Conservation (phyloP, 257 asterid genomes). For the Solanum bukasovii region DNA sequence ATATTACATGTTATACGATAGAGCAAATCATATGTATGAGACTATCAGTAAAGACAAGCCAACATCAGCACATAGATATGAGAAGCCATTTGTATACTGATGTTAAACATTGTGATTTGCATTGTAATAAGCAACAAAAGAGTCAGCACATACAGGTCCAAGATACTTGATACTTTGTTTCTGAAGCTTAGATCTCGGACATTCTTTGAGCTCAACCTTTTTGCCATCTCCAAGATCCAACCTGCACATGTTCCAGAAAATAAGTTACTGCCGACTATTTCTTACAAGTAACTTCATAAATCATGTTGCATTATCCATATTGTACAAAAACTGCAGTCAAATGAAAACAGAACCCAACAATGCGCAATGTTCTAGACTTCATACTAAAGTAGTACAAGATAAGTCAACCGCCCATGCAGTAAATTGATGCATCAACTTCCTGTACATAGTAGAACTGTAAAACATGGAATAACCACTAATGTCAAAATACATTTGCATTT, state of each 20-base stretch:
- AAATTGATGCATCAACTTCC: background rate
- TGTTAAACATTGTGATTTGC: background rate
- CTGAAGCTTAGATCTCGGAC: conserved; percentile 80
- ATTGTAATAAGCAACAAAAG: background rate
- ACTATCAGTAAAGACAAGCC: background rate
- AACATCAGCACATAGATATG: background rate
- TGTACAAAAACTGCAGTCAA: background rate
- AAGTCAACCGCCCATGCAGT: background rate
- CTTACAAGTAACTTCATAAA: background rate
- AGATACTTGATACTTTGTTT: conserved; percentile 83
- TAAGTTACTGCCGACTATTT: background rate
- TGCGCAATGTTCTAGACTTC: background rate
- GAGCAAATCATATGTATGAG: background rate
- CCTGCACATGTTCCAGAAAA: conserved; percentile 32
- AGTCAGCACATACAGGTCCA: conserved; percentile 69
- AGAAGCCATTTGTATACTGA: background rate
- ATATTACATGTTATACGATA: background rate
- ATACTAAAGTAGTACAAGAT: background rate
- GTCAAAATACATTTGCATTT: background rate
- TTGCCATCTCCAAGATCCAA: conserved; percentile 95
- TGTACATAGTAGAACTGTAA: background rate
- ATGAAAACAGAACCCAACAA: background rate
- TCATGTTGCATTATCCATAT: background rate
- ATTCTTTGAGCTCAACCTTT: conserved; percentile 72
- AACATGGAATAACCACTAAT: background rate